Conservation (phyloP, 495 filamentous ascomycete species). For the Neurospora sp. region DNA sequence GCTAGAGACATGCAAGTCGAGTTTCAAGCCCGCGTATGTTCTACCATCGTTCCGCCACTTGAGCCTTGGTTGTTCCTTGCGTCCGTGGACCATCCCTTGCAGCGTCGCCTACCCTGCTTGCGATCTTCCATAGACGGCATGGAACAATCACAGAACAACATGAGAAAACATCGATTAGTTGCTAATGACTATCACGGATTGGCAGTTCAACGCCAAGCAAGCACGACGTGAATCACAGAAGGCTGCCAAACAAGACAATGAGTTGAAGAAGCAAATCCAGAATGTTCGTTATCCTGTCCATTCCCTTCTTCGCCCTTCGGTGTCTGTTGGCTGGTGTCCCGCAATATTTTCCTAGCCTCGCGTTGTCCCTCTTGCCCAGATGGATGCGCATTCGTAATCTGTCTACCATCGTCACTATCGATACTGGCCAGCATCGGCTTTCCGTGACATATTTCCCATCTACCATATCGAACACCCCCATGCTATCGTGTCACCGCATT, state of each 20-base stretch:
- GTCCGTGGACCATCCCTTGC: background rate
- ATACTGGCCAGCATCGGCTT: slow-evolving; percentile 1
- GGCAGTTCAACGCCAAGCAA: slow-evolving; percentile 74
- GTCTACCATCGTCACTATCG: background rate
- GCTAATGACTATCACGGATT: background rate
- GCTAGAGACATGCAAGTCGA: slow-evolving; percentile 42
- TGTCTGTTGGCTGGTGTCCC: background rate
- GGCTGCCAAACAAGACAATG: slow-evolving; percentile 71
- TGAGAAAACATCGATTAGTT: background rate
- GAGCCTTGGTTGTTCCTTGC: background rate
- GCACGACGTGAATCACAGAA: slow-evolving; percentile 71
- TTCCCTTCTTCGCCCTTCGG: background rate
- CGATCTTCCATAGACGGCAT: background rate
- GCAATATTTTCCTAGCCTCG: background rate
- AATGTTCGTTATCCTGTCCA: slow-evolving; percentile 38
- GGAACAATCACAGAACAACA: background rate
- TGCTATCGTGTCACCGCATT: background rate
- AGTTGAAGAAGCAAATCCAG: slow-evolving; percentile 75
- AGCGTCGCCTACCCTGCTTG: background rate
- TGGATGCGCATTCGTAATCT: background rate
- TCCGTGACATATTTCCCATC: background rate
- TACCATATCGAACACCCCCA: background rate
- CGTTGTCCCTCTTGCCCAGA: background rate
- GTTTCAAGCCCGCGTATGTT: slow-evolving; percentile 39
- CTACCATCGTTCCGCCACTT: background rate